Conservation (phyloP, 768 basidiomycete species). For the Chlorophyllum brunneum region DNA sequence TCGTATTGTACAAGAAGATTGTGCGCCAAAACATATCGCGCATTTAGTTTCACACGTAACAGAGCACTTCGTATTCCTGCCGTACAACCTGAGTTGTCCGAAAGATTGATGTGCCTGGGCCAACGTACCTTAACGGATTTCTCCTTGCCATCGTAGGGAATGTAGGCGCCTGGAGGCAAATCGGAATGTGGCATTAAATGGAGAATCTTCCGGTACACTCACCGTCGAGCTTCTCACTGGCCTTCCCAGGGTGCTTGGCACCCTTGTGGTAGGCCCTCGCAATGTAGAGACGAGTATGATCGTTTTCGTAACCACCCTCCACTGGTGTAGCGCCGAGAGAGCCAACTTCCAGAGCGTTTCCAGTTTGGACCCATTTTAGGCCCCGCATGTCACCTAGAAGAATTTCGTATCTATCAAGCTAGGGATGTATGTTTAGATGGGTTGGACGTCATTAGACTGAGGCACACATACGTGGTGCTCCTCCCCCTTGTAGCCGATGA, state of each 20-base stretch:
- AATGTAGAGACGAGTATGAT: slow-evolving; percentile 59
- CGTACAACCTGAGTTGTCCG: not conserved
- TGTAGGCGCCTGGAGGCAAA: slow-evolving; percentile 41
- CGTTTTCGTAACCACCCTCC: slow-evolving; percentile 62
- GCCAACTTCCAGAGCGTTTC: slow-evolving; percentile 41
- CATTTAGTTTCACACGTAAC: slow-evolving; percentile 21
- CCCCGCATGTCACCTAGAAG: slow-evolving; percentile 60
- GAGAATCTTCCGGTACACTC: slow-evolving; percentile 14
- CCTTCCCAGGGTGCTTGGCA: slow-evolving; percentile 62
- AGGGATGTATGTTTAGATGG: slow-evolving; percentile 1
- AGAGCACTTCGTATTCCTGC: slow-evolving; percentile 35
- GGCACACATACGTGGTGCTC: slow-evolving; percentile 48
- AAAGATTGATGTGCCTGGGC: not conserved
- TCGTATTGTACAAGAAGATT: not conserved
- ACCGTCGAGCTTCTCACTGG: slow-evolving; percentile 50
- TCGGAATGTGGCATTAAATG: not conserved
- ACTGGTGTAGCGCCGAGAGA: slow-evolving; percentile 49
- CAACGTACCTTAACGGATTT: slow-evolving; percentile 43
- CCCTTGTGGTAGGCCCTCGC: slow-evolving; percentile 52
- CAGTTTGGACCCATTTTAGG: slow-evolving; percentile 52
- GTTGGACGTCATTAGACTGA: not conserved
- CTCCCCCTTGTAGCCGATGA: slow-evolving; percentile 57
- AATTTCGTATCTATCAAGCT: slow-evolving; percentile 65
- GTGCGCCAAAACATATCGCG: not conserved
- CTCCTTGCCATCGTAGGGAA: slow-evolving; percentile 51